Evolutionary conservation across 1,284 basidiomycete species (phyloP).

Genomic region (Puccinia novopanici): DNA sequence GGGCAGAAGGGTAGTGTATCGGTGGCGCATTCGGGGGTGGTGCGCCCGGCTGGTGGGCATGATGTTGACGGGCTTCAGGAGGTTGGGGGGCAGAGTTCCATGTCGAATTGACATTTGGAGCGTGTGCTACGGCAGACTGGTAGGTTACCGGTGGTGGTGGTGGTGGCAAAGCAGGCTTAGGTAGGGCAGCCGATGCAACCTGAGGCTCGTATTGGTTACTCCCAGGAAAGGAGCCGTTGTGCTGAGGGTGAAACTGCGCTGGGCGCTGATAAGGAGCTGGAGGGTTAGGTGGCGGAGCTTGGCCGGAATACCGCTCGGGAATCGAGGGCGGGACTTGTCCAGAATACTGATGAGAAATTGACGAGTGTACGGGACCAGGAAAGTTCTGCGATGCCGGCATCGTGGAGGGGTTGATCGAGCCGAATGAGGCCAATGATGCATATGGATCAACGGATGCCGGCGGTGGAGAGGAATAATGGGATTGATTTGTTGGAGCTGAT

Average conservation of each 20-base stretch:
- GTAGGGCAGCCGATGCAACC: slow-evolving; percentile 16
- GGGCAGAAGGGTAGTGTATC: neutral
- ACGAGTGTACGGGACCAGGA: slow-evolving; percentile 36
- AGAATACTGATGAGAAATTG: slow-evolving; percentile 48
- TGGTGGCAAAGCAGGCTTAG: slow-evolving; percentile 51
- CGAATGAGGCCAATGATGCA: slow-evolving; percentile 20
- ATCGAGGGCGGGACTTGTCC: slow-evolving; percentile 53
- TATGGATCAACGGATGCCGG: slow-evolving; percentile 26
- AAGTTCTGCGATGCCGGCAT: neutral
- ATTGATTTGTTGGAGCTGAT: neutral
- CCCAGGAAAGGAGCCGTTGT: neutral
- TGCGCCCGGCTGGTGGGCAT: slow-evolving; percentile 3
- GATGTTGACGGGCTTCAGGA: slow-evolving; percentile 54
- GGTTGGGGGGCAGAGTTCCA: slow-evolving; percentile 49
- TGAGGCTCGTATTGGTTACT: slow-evolving; percentile 6
- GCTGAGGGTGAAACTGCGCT: slow-evolving; percentile 52
- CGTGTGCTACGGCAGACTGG: slow-evolving; percentile 39
- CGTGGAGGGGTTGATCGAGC: slow-evolving; percentile 6
- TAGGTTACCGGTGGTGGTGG: slow-evolving; percentile 53
- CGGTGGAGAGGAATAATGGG: slow-evolving; percentile 39
- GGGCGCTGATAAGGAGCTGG: slow-evolving; percentile 62
- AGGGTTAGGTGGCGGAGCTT: slow-evolving; percentile 39
- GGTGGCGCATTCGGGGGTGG: slow-evolving; percentile 11
- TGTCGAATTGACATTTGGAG: slow-evolving; percentile 45
- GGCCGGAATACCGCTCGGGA: slow-evolving; percentile 51